Evolutionary conservation across 441 rosid genomes (phyloP).

Genomic region (Populus tomentosa): DNA sequence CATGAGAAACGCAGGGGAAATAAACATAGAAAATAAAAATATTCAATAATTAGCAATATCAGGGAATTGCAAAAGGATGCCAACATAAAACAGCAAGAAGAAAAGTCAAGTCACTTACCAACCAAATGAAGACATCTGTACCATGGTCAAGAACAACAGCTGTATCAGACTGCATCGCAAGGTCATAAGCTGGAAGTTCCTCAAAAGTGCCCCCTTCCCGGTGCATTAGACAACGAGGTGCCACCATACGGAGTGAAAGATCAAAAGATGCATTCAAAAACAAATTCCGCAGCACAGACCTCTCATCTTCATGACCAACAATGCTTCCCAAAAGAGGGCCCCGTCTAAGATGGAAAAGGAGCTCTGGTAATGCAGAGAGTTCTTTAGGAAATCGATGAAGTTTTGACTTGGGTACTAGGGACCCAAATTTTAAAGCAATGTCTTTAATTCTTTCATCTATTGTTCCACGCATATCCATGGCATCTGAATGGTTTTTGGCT

Average conservation of each 20-base stretch:
- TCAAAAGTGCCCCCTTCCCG: slow-evolving; percentile 95
- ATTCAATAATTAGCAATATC: neutral
- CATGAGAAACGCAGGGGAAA: neutral
- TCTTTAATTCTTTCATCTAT: slow-evolving; percentile 93
- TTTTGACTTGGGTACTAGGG: slow-evolving; percentile 79
- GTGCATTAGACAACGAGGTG: slow-evolving; percentile 93
- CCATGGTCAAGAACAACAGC: slow-evolving; percentile 99
- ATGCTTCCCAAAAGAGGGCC: slow-evolving; percentile 92
- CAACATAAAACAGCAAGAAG: slow-evolving; percentile 12
- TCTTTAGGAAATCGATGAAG: slow-evolving; percentile 85
- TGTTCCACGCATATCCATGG: slow-evolving; percentile 65
- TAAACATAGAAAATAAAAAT: slow-evolving; percentile 13
- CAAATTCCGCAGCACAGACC: slow-evolving; percentile 72
- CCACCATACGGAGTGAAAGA: slow-evolving; percentile 90
- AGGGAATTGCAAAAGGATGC: neutral
- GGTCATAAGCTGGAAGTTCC: slow-evolving; percentile 88
- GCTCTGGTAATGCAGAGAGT: slow-evolving; percentile 67
- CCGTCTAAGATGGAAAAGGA: slow-evolving; percentile 85
- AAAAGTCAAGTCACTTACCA: slow-evolving; percentile 51
- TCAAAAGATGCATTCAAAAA: slow-evolving; percentile 88
- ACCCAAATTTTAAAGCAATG: slow-evolving; percentile 72
- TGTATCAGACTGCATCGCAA: slow-evolving; percentile 91
- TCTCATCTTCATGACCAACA: slow-evolving; percentile 96
- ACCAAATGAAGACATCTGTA: slow-evolving; percentile 94
- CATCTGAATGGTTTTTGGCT: slow-evolving; percentile 63